Evolutionary conservation across 768 basidiomycete genomes (phyloP), one percentile per base, ranked within the genome.

Genomic region (Phallus indusiatus): DNA sequence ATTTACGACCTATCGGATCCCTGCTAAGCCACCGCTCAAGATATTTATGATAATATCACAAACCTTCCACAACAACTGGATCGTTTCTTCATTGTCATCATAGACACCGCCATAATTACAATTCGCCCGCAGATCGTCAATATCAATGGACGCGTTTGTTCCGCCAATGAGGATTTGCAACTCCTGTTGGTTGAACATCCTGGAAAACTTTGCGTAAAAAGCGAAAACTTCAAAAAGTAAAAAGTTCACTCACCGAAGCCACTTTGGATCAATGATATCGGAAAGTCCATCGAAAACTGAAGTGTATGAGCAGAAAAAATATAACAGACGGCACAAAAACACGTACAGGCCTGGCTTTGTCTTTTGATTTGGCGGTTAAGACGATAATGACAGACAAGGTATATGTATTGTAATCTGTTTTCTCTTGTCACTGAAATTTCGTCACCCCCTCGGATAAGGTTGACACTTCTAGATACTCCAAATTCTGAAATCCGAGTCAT

Each of bases 181-280:
- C 70, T 98, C 96, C 68, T 91, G 88, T 64, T 95, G 94, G 70
- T 97, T 95, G 74, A 98, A 99, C 90, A 98, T 94, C 49, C 92
- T 90, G 62, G 20, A 64, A 63, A 52, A n/a, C 20, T 33, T 9
- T 56, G 42, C 20, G 2, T 18, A 22, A n/a, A 21, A 24, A 21
- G 11, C n/a, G 22, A 47, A 17, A 9, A 16, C 4, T 36, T 47
- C 52, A 65, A 55, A 11, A 22, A 20, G 11, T 18, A 33, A 22
- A 56, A 53, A 47, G 7, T 16, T 17, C 16, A 68, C 71, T 37
- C 48, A 86, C 82, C 85, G 75, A 20, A 95, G 78, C 90, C 90
- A 97, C 65, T 90, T 89, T 0, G 82, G 83, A 61, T 95, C 88
- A 66, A 98, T 89, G 73, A 98, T 88, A 63, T 94, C 91, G 16